Evolutionary conservation across 2,329 filamentous ascomycete species (phyloP).

Genomic region (Periconia digitata): DNA sequence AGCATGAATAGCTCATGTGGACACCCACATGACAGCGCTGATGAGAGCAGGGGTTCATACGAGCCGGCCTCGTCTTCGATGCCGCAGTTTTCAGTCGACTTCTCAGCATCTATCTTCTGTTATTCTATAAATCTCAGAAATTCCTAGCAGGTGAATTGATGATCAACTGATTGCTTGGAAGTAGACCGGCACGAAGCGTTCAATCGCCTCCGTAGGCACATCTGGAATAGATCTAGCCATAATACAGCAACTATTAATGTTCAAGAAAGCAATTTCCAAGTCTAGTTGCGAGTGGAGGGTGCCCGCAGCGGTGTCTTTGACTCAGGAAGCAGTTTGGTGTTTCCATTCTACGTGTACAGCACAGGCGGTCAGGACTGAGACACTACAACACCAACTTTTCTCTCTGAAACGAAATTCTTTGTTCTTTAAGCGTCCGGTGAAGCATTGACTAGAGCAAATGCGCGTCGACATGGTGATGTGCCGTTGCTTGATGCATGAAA

Average conservation of each 20-base stretch:
- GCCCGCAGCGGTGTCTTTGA: slow-evolving; percentile 1
- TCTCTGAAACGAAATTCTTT: slow-evolving; percentile 18
- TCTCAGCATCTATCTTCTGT: not conserved
- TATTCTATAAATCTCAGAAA: slow-evolving; percentile 18
- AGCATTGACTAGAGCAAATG: slow-evolving; percentile 16
- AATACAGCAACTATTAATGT: too few species aligned
- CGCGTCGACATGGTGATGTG: slow-evolving; percentile 5
- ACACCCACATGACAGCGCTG: slow-evolving; percentile 10
- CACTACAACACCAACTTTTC: slow-evolving; percentile 25
- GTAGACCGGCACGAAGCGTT: too few species aligned
- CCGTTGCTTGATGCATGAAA: slow-evolving; percentile 5
- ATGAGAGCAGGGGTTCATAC: slow-evolving; percentile 10
- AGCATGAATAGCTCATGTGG: slow-evolving; percentile 12
- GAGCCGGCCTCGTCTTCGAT: not conserved
- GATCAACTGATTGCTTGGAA: slow-evolving; percentile 9
- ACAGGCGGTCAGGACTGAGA: slow-evolving; percentile 32
- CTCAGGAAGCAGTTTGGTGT: slow-evolving; percentile 21
- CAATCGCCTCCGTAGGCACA: too few species aligned
- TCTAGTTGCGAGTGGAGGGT: slow-evolving; percentile 17
- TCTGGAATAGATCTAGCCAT: too few species aligned
- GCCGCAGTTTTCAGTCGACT: not conserved
- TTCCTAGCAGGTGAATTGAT: slow-evolving; percentile 1
- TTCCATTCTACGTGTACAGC: slow-evolving; percentile 5
- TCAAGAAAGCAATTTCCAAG: too few species aligned
- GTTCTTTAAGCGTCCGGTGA: slow-evolving; percentile 23